Conservation (phyloP, 1,139 yeast species). For the Saccharomycopsis hybrid region DNA sequence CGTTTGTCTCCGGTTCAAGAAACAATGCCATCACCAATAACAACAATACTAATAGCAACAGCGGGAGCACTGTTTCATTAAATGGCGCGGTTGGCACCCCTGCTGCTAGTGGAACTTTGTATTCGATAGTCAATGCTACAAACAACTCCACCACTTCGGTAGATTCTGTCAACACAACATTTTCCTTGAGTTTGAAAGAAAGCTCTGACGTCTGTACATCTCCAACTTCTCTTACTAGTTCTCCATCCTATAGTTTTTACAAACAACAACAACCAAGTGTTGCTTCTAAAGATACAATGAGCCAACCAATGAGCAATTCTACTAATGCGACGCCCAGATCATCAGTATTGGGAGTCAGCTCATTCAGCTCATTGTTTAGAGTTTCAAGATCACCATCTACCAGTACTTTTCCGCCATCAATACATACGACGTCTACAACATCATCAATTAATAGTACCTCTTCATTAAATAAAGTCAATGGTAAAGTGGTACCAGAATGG, state of each 20-base stretch:
- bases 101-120: slow-evolving; percentile 4
- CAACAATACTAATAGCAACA: no score
- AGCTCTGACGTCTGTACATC: slow-evolving; percentile 5
- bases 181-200: slow-evolving; percentile 10
- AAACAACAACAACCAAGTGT: slow-evolving; percentile 5
- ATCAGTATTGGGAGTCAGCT: slow-evolving; percentile 14
- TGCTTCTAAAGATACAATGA: background rate
- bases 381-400: background rate
- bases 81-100: no score
- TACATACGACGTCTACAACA: slow-evolving; percentile 5
- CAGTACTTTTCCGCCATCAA: background rate
- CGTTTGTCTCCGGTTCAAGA: no score
- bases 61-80: no score
- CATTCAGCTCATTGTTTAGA: slow-evolving; percentile 10
- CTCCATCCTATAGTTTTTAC: slow-evolving; percentile 8
- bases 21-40: no score
- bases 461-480: slow-evolving; percentile 7
- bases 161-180: slow-evolving; percentile 12
- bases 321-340: slow-evolving; percentile 13
- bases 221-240: background rate
- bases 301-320: slow-evolving; percentile 5
- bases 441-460: background rate
- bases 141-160: slow-evolving; percentile 12
- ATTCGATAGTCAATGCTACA: slow-evolving; percentile 18
- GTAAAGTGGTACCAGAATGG: slow-evolving; percentile 15